A percentile compares a stretch with the other conserved stretches of the same genome.
phyloP scores from a whole-genome alignment of 345 rosid genomes.

The Rhizophora apiculata region DNA sequence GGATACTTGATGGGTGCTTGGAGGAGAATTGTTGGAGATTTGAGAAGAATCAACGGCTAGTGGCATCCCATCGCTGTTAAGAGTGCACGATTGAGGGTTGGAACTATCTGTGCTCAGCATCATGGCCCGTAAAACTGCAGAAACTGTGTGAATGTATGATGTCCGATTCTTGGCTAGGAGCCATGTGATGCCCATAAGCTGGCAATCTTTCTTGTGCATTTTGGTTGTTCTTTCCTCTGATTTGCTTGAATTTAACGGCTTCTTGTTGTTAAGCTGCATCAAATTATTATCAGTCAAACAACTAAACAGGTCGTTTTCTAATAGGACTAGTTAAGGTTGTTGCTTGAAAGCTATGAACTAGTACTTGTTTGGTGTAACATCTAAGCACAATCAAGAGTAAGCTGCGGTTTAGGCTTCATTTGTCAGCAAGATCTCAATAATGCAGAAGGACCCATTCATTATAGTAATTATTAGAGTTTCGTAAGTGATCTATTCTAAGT shows the following conservation, averaged over 20 bases:
- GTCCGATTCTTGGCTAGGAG: slow-evolving; percentile 76
- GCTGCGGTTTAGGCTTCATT: slow-evolving; percentile 16
- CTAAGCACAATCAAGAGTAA: slow-evolving; percentile 15
- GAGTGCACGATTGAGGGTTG: slow-evolving; percentile 65
- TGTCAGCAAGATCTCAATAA: slow-evolving; percentile 2
- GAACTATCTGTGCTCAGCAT: slow-evolving; percentile 53
- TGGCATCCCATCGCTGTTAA: slow-evolving; percentile 81
- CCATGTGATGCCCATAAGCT: slow-evolving; percentile 95
- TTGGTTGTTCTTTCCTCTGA: slow-evolving; percentile 60
- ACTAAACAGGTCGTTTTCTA: neutral
- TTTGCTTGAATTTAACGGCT: slow-evolving; percentile 54
- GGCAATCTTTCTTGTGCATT: slow-evolving; percentile 88
- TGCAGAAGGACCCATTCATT: neutral
- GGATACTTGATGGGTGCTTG: slow-evolving; percentile 16
- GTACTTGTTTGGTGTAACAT: slow-evolving; percentile 28
- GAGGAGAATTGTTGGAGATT: slow-evolving; percentile 40
- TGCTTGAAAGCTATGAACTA: neutral
- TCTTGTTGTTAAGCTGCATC: slow-evolving; percentile 57
- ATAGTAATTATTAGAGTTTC: too few relatives aligned
- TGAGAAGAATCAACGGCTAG: slow-evolving; percentile 79
- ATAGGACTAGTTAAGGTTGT: slow-evolving; percentile 2
- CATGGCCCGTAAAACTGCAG: slow-evolving; percentile 74
- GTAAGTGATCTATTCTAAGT: too few relatives aligned
- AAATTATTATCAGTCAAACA: neutral
- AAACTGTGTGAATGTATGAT: slow-evolving; percentile 73